Evolutionary conservation across 441 rosid species (phyloP).

Genomic region (Gossypium lobatum): DNA sequence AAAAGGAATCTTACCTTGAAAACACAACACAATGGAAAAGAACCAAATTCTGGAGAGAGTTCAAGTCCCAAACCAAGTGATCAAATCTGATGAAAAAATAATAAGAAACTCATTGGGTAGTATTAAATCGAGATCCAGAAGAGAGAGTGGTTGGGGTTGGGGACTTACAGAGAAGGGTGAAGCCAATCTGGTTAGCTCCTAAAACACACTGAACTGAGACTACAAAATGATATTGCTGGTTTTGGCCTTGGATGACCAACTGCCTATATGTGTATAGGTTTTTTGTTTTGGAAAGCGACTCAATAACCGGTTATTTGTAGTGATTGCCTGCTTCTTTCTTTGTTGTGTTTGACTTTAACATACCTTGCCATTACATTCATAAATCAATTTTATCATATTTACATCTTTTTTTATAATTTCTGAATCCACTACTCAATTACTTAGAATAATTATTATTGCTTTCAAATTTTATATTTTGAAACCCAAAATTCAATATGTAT

Average conservation of each 20-base stretch:
- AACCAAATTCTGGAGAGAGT: background rate
- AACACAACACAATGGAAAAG: background rate
- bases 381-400: no score
- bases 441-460: no score
- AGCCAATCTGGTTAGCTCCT: background rate
- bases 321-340: no score
- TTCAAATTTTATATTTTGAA: no score
- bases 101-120: background rate
- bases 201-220: background rate
- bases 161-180: background rate
- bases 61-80: conserved; percentile 12
- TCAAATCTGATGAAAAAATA: conserved; percentile 7
- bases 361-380: no score
- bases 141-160: background rate
- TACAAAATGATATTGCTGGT: background rate
- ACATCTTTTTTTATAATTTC: no score
- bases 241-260: background rate
- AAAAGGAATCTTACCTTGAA: conserved; percentile 18
- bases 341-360: no score
- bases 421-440: no score
- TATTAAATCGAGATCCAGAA: background rate
- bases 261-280: no score
- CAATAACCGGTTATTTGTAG: no score
- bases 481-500: no score
- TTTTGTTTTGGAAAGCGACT: no score